Evolutionary conservation across 2,329 filamentous ascomycete genomes (phyloP), one percentile per base, ranked within the genome.

Genomic region (Cladosporium halotolerans): DNA sequence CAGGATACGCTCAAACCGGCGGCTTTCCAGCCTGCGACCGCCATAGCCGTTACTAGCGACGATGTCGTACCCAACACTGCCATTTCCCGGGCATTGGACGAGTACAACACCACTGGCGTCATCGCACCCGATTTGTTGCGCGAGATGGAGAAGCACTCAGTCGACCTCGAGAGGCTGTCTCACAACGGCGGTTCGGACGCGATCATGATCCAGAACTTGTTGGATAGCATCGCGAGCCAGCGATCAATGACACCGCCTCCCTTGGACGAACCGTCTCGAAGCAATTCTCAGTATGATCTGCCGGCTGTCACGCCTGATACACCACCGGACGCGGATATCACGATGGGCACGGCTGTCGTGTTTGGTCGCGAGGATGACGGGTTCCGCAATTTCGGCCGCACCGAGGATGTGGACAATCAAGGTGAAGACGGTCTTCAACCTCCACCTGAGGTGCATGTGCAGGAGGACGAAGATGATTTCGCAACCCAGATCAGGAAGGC

Each of bases 121-220:
- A 56, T 69, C 13, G 60, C 65, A n/a, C 58, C 62, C 18, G 61
- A 68, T 47, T 64, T 69, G 57, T 53, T 69, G 13, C 57, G 62
- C 45, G 62, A 68, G 45, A 59, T 68, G 45, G 59, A 68, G 38
- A 61, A 63, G 33, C 62, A 63, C 42, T 64, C 63, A 47, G 60
- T 67, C 8, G 64, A 67, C 39, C 55, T 66, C 34, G 58, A 67
- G 38, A 61, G 63, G 9, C 48, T 64, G 10, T 67, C 66, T 7
- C 60, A 64, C 11, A 66, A 67, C 56, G 63, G 62, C 23, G 67
- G 65, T 40, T 67, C 67, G 2, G 61, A 70, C 57, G 66, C 63
- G 10, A 57, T 61, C 16, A 67, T 68, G 60, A 60, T 69, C 3
- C 62, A 67, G 45, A 66, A 64, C 45, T 53, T 70, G 36, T 58